These are phyloP conservation scores for Rhododendron ferrugineum DNA, from an alignment of 148 eudicot species.

Conservation along the genomic window DNA sequence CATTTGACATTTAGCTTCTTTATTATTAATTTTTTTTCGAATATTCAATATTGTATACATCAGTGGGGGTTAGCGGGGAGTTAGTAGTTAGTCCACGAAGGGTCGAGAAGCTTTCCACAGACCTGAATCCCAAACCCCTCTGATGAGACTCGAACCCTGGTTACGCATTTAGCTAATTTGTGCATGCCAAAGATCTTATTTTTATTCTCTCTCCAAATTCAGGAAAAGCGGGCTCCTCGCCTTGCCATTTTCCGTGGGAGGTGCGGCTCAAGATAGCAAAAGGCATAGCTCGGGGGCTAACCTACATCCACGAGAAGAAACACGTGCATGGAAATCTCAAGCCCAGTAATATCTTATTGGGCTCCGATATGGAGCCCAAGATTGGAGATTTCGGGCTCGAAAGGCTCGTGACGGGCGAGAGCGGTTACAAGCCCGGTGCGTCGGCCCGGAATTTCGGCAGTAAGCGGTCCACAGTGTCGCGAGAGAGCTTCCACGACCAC, in stretches of 20 bases:
- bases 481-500: conserved; percentile 74
- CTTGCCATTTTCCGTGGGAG: conserved; percentile 86
- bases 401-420: conserved; percentile 53
- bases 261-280: conserved; percentile 75
- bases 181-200: not conserved
- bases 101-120: too few relatives aligned
- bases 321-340: conserved; percentile 91
- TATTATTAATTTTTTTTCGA: too few relatives aligned
- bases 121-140: too few relatives aligned
- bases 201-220: not conserved
- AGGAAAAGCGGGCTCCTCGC: conserved; percentile 86
- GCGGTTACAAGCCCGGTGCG: conserved; percentile 50
- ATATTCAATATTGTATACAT: too few relatives aligned
- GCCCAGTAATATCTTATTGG: conserved; percentile 78
- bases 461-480: conserved; percentile 79
- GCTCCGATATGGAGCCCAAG: conserved; percentile 81
- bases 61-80: too few relatives aligned
- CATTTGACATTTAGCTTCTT: too few relatives aligned
- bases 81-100: too few relatives aligned
- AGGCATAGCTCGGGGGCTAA: conserved; percentile 91
- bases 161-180: not conserved
- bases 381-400: conserved; percentile 88
- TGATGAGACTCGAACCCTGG: too few relatives aligned
- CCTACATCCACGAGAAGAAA: conserved; percentile 87
- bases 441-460: conserved; percentile 84